These are phyloP conservation scores for Olyra latifolia DNA, from an alignment of 176 grass and related monocot species.

Conservation along the genomic window DNA sequence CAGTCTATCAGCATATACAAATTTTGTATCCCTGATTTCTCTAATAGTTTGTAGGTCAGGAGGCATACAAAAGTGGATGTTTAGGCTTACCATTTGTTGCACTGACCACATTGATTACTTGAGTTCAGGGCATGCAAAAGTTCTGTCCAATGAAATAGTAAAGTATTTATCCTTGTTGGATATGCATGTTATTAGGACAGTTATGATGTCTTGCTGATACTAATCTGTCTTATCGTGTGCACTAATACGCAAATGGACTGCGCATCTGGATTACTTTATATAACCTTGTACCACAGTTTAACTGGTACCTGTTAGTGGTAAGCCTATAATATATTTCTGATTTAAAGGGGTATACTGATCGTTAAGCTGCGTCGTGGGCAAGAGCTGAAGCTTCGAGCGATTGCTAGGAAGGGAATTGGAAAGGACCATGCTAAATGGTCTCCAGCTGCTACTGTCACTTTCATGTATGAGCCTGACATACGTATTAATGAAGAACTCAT, in stretches of 20 bases:
- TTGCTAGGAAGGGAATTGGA: constrained; percentile 96
- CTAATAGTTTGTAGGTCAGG: neutral
- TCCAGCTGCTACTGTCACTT: constrained; percentile 87
- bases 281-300: neutral
- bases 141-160: neutral
- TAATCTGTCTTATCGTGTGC: too few relatives aligned
- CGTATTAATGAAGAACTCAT: constrained; percentile 87
- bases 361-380: constrained; percentile 93
- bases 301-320: neutral
- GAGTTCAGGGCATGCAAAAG: neutral
- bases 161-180: constrained; percentile 10
- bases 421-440: constrained; percentile 99
- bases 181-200: neutral
- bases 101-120: neutral
- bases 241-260: too few relatives aligned
- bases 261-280: too few relatives aligned
- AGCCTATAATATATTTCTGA: constrained; percentile 9
- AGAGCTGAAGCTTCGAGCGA: constrained; percentile 87
- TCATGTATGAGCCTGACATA: constrained; percentile 97
- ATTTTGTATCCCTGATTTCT: neutral
- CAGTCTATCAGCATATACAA: neutral
- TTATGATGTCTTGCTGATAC: too few relatives aligned
- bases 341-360: constrained; percentile 79
- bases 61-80: neutral
- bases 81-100: neutral